These are phyloP conservation scores for Cryptococcus wingfieldii DNA, from an alignment of 1,284 basidiomycete genomes.

Conservation along the genomic window DNA sequence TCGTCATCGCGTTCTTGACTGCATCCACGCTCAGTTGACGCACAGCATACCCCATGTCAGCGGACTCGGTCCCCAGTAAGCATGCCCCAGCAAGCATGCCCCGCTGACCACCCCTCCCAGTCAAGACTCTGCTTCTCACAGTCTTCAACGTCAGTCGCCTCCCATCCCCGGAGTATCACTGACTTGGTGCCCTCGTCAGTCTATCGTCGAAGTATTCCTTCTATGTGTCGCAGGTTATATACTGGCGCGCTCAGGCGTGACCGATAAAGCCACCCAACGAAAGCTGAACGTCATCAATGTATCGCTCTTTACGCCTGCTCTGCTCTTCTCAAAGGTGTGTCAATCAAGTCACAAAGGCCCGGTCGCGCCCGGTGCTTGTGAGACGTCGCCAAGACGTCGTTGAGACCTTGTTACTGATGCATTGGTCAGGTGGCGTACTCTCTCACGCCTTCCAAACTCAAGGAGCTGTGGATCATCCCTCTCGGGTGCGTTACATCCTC, in stretches of 20 bases:
- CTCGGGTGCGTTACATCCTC: constrained; percentile 58
- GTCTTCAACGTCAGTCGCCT: constrained; percentile 55
- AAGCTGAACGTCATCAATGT: constrained; percentile 56
- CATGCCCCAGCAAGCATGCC: too few species aligned
- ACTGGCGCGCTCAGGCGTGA: constrained; percentile 70
- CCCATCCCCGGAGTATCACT: neutral
- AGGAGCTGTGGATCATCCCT: constrained; percentile 88
- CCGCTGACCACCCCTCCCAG: constrained; percentile 7
- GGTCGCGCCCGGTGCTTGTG: neutral
- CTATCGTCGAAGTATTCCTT: constrained; percentile 83
- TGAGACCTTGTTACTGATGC: neutral
- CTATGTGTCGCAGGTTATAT: constrained; percentile 81
- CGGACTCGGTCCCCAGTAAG: neutral
- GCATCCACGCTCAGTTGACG: too few species aligned
- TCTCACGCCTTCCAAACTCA: constrained; percentile 62
- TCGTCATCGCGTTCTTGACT: too few species aligned
- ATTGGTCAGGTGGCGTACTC: constrained; percentile 46
- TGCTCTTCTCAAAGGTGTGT: constrained; percentile 90
- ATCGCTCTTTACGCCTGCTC: constrained; percentile 83
- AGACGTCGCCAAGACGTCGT: neutral
- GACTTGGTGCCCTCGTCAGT: constrained; percentile 52
- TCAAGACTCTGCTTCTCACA: constrained; percentile 45
- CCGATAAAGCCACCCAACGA: constrained; percentile 86
- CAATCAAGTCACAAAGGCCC: constrained; percentile 44
- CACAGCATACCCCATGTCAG: neutral